Evolutionary conservation across 2,329 filamentous ascomycete genomes (phyloP).

Genomic region (Ploettnerulaceae sp.): DNA sequence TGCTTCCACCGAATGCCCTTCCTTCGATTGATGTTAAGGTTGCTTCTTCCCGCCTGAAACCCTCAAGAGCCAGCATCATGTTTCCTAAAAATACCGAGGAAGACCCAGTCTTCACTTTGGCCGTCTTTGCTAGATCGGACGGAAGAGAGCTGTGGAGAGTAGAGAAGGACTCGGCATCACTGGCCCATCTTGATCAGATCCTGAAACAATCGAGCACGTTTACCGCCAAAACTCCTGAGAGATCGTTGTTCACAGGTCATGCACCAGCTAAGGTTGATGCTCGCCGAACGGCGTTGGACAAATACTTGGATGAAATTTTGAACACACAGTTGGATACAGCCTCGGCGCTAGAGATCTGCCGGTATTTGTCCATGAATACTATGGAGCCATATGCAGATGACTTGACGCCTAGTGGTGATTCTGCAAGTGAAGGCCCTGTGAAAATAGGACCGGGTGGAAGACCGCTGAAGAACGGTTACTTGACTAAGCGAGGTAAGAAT

Average conservation of each 20-base stretch:
- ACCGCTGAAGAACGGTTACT: conserved; percentile 77
- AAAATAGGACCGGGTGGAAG: conserved; percentile 57
- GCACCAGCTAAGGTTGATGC: conserved; percentile 91
- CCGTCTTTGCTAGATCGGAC: conserved; percentile 73
- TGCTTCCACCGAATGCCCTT: conserved; percentile 83
- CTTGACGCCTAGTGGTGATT: conserved; percentile 37
- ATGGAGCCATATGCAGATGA: conserved; percentile 60
- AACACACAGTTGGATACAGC: conserved; percentile 75
- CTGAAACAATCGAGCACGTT: conserved; percentile 71
- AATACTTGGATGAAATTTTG: conserved; percentile 79
- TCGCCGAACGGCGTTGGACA: conserved; percentile 71
- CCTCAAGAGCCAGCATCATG: conserved; percentile 79
- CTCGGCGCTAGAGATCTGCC: conserved; percentile 77
- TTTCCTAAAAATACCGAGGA: conserved; percentile 78
- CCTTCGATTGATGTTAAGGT: conserved; percentile 82
- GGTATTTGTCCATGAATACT: conserved; percentile 70
- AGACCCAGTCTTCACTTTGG: conserved; percentile 89
- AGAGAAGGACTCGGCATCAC: conserved; percentile 81
- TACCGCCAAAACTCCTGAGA: conserved; percentile 73
- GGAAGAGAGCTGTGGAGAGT: conserved; percentile 83
- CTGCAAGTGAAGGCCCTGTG: conserved; percentile 36
- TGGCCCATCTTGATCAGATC: conserved; percentile 76
- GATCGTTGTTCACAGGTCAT: conserved; percentile 83
- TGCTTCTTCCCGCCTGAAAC: conserved; percentile 90
- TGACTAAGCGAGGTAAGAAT: conserved; percentile 96